Percentiles rank a stretch among this genome's conserved stretches.
These are phyloP conservation scores for Zygosaccharomyces bailii DNA, from an alignment of 805 yeast genomes.

Conservation along the genomic window DNA sequence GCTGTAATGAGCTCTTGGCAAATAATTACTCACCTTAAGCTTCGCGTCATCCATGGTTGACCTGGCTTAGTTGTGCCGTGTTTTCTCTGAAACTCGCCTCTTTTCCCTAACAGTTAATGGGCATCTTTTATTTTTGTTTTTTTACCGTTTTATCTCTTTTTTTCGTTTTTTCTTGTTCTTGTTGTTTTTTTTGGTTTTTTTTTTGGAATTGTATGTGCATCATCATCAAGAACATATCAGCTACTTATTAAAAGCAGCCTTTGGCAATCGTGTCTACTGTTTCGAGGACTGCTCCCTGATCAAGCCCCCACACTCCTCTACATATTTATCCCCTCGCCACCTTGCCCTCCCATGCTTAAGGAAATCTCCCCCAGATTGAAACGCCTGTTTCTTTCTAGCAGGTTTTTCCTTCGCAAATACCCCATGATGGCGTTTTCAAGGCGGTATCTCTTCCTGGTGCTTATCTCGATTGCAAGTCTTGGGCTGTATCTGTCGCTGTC, in stretches of 20 bases:
- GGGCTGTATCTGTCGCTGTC: not conserved
- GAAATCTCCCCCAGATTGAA: not conserved
- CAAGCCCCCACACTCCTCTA: no score
- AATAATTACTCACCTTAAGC: not conserved
- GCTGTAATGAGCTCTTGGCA: not conserved
- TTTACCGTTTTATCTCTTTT: not conserved
- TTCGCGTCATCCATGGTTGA: not conserved
- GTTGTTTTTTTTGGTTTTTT: not conserved
- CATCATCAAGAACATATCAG: not conserved
- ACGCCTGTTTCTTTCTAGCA: conserved; percentile 2
- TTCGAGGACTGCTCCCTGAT: not conserved
- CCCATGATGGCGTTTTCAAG: not conserved
- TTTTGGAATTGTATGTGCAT: not conserved
- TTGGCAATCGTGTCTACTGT: not conserved
- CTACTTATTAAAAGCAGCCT: not conserved
- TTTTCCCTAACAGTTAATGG: not conserved
- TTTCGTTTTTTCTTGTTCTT: not conserved
- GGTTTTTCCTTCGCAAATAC: conserved; percentile 4
- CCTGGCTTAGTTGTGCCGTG: not conserved
- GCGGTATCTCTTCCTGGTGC: not conserved
- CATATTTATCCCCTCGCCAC: not conserved
- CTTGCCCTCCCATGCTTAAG: conserved; percentile 1
- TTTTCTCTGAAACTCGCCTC: not conserved
- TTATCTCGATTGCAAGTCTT: not conserved
- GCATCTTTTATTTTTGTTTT: not conserved